Evolutionary conservation across 2,329 filamentous ascomycete genomes (phyloP).

Genomic region (Botryotinia convoluta): DNA sequence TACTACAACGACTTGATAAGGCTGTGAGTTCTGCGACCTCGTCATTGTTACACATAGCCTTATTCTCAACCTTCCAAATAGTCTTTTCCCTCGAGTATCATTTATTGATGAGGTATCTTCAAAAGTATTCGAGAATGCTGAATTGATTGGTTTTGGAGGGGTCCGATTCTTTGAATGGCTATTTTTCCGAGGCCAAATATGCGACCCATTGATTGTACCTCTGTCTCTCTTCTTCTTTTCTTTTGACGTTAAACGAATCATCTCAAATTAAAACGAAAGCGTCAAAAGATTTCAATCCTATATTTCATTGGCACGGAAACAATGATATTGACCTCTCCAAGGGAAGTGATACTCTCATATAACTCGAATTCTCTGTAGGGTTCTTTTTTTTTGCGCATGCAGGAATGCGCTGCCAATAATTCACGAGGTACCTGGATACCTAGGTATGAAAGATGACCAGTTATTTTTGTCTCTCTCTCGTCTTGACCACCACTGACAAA

Average conservation of each 20-base stretch:
- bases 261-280: not conserved
- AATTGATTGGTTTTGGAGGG: constrained; percentile 12
- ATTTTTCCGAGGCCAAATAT: constrained; percentile 18
- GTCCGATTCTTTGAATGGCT: not conserved
- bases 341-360: constrained; percentile 24
- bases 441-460: constrained; percentile 23
- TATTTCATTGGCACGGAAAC: constrained; percentile 12
- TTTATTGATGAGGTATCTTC: not conserved
- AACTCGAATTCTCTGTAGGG: constrained; percentile 25
- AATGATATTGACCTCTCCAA: constrained; percentile 9
- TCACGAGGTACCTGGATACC: constrained; percentile 23
- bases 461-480: constrained; percentile 19
- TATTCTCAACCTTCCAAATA: constrained; percentile 15
- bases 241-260: constrained; percentile 19
- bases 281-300: not conserved
- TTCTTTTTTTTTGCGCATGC: constrained; percentile 27
- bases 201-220: constrained; percentile 15
- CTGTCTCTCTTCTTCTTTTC: constrained; percentile 1
- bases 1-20: constrained; percentile 24
- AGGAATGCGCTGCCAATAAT: constrained; percentile 34
- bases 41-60: constrained; percentile 25
- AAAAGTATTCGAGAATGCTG: not conserved
- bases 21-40: constrained; percentile 24
- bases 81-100: not conserved
- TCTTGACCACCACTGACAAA: constrained; percentile 28